Conservation (phyloP, 495 filamentous ascomycete genomes). For the Aspergillus sclerotioniger region DNA sequence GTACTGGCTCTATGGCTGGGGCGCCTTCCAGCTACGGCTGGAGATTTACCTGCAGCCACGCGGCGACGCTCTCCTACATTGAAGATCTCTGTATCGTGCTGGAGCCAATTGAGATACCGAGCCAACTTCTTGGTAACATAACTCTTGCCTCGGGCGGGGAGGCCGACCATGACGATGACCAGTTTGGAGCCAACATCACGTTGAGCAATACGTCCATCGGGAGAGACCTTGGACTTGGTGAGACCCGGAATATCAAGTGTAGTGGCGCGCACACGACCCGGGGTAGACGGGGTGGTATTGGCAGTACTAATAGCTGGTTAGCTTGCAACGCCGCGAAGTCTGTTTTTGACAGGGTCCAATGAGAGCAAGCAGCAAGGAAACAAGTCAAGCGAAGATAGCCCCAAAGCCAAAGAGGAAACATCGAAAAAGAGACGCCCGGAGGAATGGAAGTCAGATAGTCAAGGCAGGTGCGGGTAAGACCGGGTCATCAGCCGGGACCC, state of each 20-base stretch:
- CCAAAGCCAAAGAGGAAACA: neutral
- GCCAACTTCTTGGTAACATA: slow-evolving; percentile 98
- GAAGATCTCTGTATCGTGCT: slow-evolving; percentile 93
- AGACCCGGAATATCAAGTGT: slow-evolving; percentile 85
- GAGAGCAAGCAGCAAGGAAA: neutral
- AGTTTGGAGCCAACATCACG: slow-evolving; percentile 92
- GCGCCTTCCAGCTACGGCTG: slow-evolving; percentile 32
- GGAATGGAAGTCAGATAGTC: slow-evolving; percentile 3
- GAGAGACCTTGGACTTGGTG: slow-evolving; percentile 90
- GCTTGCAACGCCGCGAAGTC: neutral
- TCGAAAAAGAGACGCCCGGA: neutral
- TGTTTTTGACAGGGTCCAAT: neutral
- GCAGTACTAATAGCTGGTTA: slow-evolving; percentile 14
- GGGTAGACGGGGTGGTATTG: slow-evolving; percentile 37
- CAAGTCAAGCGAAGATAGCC: too few relatives aligned
- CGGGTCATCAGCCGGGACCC: neutral
- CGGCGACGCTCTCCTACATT: slow-evolving; percentile 92
- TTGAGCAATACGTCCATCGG: slow-evolving; percentile 88
- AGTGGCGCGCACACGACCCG: slow-evolving; percentile 68
- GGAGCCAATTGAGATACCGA: slow-evolving; percentile 93
- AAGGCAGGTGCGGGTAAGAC: neutral
- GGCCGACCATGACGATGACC: slow-evolving; percentile 96
- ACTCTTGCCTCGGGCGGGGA: slow-evolving; percentile 92
- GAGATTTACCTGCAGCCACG: slow-evolving; percentile 62
- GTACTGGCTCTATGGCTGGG: slow-evolving; percentile 26